A percentile compares a stretch with the other conserved stretches of the same genome.
Evolutionary conservation across 2,329 filamentous ascomycete species (phyloP).

Genomic region (Gaeumannomyces tritici): DNA sequence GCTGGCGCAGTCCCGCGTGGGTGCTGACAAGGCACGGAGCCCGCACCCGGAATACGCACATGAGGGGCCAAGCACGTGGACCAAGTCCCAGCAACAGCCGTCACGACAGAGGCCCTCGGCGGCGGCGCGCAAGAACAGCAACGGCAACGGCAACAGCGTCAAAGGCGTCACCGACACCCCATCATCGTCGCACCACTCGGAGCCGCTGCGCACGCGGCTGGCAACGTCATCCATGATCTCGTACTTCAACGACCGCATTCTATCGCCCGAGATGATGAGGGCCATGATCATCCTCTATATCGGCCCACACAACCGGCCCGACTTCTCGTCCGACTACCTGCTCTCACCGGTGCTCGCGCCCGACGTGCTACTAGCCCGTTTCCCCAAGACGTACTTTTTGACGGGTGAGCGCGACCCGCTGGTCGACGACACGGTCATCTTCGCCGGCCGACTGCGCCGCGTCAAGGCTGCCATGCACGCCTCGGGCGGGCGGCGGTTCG

Average conservation of each 20-base stretch:
- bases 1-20: slow-evolving; percentile 4
- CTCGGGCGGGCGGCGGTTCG: slow-evolving; percentile 41
- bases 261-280: slow-evolving; percentile 97
- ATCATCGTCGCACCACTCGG: slow-evolving; percentile 38
- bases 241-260: slow-evolving; percentile 90
- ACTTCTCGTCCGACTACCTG: slow-evolving; percentile 85
- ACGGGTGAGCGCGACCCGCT: slow-evolving; percentile 92
- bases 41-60: slow-evolving; percentile 43
- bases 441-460: slow-evolving; percentile 77
- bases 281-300: slow-evolving; percentile 98
- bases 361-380: slow-evolving; percentile 70
- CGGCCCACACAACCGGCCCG: slow-evolving; percentile 83
- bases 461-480: slow-evolving; percentile 53
- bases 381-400: slow-evolving; percentile 89
- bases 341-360: slow-evolving; percentile 86
- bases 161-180: neutral
- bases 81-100: slow-evolving; percentile 11
- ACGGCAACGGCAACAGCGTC: slow-evolving; percentile 1
- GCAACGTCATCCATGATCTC: slow-evolving; percentile 97
- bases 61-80: slow-evolving; percentile 29
- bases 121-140: neutral
- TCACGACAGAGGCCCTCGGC: slow-evolving; percentile 3
- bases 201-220: slow-evolving; percentile 69
- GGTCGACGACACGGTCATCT: slow-evolving; percentile 94
- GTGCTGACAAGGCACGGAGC: slow-evolving; percentile 16